Conservation (phyloP, 2,329 filamentous ascomycete species). For the Colletotrichum plurivorum region DNA sequence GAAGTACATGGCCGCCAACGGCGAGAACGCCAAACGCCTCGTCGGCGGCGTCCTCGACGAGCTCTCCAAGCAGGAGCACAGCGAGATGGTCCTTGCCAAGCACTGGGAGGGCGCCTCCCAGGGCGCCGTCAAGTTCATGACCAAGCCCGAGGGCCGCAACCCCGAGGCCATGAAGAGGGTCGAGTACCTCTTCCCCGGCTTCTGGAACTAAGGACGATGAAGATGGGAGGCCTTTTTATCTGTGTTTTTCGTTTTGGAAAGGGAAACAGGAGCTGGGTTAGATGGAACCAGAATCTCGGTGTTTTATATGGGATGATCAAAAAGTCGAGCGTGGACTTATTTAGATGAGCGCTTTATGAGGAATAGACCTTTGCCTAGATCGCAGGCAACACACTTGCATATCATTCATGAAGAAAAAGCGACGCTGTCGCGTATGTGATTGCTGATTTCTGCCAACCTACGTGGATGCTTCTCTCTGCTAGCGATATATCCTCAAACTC, state of each 20-base stretch:
- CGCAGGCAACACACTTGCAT: constrained; percentile 4
- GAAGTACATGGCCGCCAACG: constrained; percentile 95
- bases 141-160: constrained; percentile 80
- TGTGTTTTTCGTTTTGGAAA: neutral
- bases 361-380: constrained; percentile 8
- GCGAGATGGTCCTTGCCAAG: constrained; percentile 82
- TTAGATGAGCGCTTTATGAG: constrained; percentile 16
- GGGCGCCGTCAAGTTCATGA: constrained; percentile 86
- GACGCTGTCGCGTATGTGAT: neutral
- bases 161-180: constrained; percentile 84
- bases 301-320: constrained; percentile 18
- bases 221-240: neutral
- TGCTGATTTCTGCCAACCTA: constrained; percentile 7
- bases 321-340: constrained; percentile 12
- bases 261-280: neutral
- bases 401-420: no score
- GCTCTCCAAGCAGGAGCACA: constrained; percentile 82
- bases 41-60: constrained; percentile 91
- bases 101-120: constrained; percentile 83
- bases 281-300: constrained; percentile 8
- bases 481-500: neutral
- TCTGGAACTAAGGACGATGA: constrained; percentile 62
- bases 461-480: neutral
- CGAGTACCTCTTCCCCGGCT: constrained; percentile 89
- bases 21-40: constrained; percentile 87